phyloP scores from a whole-genome alignment of 2,329 filamentous ascomycete species.

The Aspergillus pseudoglaucus region DNA sequence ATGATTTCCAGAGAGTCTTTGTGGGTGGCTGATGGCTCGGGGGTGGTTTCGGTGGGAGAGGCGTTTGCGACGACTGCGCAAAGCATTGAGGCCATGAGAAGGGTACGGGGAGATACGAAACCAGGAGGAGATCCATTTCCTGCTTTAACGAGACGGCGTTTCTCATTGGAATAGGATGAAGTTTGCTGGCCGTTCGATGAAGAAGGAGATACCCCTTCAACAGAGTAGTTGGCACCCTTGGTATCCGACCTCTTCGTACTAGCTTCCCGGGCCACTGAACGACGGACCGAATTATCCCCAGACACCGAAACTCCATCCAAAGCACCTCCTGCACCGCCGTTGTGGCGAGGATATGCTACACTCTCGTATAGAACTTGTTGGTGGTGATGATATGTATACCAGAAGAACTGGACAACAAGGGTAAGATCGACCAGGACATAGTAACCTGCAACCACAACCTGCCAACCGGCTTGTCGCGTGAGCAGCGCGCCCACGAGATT shows the following conservation, averaged over 20 bases:
- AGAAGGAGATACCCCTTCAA: constrained; percentile 16
- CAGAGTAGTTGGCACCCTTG: constrained; percentile 20
- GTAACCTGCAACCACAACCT: constrained; percentile 58
- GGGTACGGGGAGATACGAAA: constrained; percentile 36
- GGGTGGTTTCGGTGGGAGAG: constrained; percentile 23
- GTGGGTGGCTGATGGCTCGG: constrained; percentile 10
- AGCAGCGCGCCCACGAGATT: constrained; percentile 59
- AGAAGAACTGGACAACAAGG: constrained; percentile 58
- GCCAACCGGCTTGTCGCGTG: constrained; percentile 60
- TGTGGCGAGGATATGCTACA: constrained; percentile 20
- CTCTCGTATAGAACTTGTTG: constrained; percentile 35
- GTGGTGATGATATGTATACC: constrained; percentile 55
- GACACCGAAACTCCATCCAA: constrained; percentile 34
- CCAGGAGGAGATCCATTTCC: constrained; percentile 22
- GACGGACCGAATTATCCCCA: constrained; percentile 20
- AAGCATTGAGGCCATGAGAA: constrained; percentile 40
- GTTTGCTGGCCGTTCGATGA: constrained; percentile 12
- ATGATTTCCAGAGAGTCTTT: constrained; percentile 34
- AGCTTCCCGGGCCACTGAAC: constrained; percentile 11
- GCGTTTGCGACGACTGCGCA: constrained; percentile 40
- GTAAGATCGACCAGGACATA: constrained; percentile 61
- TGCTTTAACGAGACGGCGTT: constrained; percentile 22
- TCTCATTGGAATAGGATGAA: constrained; percentile 31
- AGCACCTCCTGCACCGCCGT: constrained; percentile 21
- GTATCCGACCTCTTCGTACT: constrained; percentile 17